Conservation (phyloP, 225 moss, liverwort and hornwort genomes). For the Marchantia paleacea region DNA sequence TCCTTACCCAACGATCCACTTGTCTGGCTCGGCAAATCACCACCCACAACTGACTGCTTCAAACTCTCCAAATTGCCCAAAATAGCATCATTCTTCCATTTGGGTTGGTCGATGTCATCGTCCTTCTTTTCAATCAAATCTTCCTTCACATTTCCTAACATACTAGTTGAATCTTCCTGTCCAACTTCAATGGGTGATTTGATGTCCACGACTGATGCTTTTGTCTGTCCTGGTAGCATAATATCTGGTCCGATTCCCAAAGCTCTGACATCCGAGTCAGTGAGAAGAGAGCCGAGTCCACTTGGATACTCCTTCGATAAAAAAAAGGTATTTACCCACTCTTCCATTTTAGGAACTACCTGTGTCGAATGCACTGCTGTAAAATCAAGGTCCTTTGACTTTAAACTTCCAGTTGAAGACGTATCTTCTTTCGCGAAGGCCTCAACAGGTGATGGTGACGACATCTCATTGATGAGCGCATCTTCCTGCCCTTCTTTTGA, state of each 20-base stretch:
- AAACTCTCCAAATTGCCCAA: not conserved
- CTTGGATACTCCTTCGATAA: not conserved
- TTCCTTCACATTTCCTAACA: slow-evolving; percentile 28
- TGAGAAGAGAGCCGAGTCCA: not conserved
- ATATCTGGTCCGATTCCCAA: not conserved
- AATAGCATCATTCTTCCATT: too few species aligned
- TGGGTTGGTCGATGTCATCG: too few species aligned
- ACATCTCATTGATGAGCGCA: not conserved
- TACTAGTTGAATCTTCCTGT: not conserved
- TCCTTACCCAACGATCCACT: not conserved
- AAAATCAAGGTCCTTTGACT: not conserved
- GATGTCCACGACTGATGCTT: not conserved
- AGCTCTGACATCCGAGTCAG: not conserved
- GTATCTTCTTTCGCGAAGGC: not conserved
- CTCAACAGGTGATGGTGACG: not conserved
- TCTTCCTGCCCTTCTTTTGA: not conserved
- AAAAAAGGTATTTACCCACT: not conserved
- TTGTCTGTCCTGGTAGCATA: not conserved
- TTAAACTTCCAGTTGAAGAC: not conserved
- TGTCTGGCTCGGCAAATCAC: not conserved
- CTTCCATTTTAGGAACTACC: not conserved
- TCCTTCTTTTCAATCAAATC: not conserved
- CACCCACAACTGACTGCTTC: slow-evolving; percentile 3
- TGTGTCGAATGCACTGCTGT: not conserved
- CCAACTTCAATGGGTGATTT: not conserved